Conservation (phyloP, 1,139 yeast genomes). For the Geotrichum candidum region DNA sequence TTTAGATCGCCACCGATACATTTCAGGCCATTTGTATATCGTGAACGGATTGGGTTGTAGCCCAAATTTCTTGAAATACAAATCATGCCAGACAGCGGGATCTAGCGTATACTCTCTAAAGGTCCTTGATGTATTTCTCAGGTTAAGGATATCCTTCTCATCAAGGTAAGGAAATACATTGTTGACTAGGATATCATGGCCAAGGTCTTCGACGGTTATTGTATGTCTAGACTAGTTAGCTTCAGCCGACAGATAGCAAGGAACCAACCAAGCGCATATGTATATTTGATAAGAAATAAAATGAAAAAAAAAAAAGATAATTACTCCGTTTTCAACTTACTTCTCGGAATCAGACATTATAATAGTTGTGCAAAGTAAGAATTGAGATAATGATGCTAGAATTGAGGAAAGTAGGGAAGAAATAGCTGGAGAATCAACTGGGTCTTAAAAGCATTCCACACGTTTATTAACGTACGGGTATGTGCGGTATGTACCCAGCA, state of each 20-base stretch:
- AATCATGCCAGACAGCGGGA: slow-evolving; percentile 32
- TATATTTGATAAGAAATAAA: too few species aligned
- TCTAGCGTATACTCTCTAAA: slow-evolving; percentile 21
- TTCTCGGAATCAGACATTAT: not conserved
- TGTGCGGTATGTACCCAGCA: not conserved
- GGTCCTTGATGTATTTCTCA: slow-evolving; percentile 22
- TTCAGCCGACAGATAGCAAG: not conserved
- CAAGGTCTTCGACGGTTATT: slow-evolving; percentile 18
- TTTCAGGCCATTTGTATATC: slow-evolving; percentile 44
- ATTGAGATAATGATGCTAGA: not conserved
- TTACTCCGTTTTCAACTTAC: not conserved
- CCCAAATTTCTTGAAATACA: slow-evolving; percentile 28
- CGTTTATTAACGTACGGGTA: too few species aligned
- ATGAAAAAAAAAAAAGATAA: not conserved
- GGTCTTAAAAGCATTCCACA: too few species aligned
- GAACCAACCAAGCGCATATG: not conserved
- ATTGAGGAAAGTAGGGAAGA: not conserved
- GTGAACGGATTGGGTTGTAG: slow-evolving; percentile 26
- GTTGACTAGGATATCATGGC: slow-evolving; percentile 31
- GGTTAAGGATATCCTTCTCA: slow-evolving; percentile 23
- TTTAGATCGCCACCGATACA: slow-evolving; percentile 42
- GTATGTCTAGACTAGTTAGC: not conserved
- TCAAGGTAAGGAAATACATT: slow-evolving; percentile 27
- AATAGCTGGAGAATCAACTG: not conserved
- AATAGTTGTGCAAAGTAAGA: not conserved